Base-by-base conservation (phyloP, 768 basidiomycete genomes). In the Mycena galopus region DNA sequence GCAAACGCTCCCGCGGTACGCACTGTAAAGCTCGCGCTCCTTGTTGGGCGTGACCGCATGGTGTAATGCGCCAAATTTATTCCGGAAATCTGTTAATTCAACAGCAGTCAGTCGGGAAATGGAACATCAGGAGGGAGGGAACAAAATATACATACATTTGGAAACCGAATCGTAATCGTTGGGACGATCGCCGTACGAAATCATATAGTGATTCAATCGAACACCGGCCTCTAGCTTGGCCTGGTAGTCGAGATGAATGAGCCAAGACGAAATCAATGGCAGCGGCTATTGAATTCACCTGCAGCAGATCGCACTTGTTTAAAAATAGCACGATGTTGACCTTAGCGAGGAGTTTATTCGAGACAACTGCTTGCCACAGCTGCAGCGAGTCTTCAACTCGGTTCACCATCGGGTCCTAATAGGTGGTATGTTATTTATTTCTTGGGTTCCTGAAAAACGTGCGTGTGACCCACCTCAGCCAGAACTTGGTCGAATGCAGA, bases 401-500 rank as follows among this genome's bases (percentile, higher is more conserved):
- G 79, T 96, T 96, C 27, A 94, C 90, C 59, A 83, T 84, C 14
- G 88, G 83, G 78, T 95, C 94, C 93, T 95, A 76, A 3, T 35
- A 30, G 58, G 42, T 60, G 57, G 65, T 17, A 23, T 25, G 50
- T 51, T 51, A 25, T 51, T 47, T 47, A 2, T 37, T 53, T 62
- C 47, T 55, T 39, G 58, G n/a, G 56, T 4, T 35, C 30, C 17
- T 39, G 67, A 64, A 60, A 66, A 60, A 74, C 44, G 21, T 35
- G 58, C 72, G 65, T 39, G 51, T 57, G 55, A 76, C 82, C 71
- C 69, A 93, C 93, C 88, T 95, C 94, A 30, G 89, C 85, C 68
- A 95, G 86, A 50, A 93, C 90, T 82, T 95, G 94, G 84, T 95
- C 94, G 76, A 96, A 96, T 29, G 92, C 93, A 44, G 94, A 95